These are phyloP conservation scores for Calvatia gigantea DNA, from an alignment of 768 basidiomycete species.

Conservation along the genomic window DNA sequence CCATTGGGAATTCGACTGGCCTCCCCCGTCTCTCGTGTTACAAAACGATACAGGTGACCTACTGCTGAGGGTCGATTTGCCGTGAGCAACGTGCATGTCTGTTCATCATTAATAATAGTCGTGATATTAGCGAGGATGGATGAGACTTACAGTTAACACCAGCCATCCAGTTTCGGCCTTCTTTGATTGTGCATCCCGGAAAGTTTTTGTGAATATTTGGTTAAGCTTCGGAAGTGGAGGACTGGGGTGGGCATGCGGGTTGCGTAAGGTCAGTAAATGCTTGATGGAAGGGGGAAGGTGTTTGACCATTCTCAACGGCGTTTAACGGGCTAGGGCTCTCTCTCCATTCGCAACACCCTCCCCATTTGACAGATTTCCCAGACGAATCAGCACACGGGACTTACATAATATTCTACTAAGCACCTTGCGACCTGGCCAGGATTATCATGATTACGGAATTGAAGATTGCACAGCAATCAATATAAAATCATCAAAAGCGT, in stretches of 20 bases:
- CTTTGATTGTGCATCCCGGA: constrained; percentile 57
- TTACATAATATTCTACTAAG: background rate
- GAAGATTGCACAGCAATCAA: background rate
- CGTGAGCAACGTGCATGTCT: constrained; percentile 84
- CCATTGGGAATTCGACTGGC: constrained; percentile 32
- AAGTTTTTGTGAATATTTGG: constrained; percentile 56
- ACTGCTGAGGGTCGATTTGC: constrained; percentile 77
- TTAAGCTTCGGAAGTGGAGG: constrained; percentile 54
- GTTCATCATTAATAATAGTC: constrained; percentile 17
- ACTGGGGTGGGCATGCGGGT: constrained; percentile 53
- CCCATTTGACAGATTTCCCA: constrained; percentile 1
- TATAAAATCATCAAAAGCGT: background rate
- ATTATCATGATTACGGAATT: background rate
- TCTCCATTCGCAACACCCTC: background rate
- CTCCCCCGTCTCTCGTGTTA: constrained; percentile 43
- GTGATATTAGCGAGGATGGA: constrained; percentile 7
- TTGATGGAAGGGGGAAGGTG: constrained; percentile 67
- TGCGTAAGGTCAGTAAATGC: constrained; percentile 66
- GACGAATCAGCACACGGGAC: background rate
- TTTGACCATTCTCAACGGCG: constrained; percentile 32
- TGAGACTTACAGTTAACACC: constrained; percentile 60
- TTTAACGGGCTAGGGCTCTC: background rate
- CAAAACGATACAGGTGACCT: constrained; percentile 79
- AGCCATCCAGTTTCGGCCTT: constrained; percentile 79
- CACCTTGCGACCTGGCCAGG: background rate